Conservation (phyloP, 2,329 filamentous ascomycete genomes). For the Stachybotrys elegans region DNA sequence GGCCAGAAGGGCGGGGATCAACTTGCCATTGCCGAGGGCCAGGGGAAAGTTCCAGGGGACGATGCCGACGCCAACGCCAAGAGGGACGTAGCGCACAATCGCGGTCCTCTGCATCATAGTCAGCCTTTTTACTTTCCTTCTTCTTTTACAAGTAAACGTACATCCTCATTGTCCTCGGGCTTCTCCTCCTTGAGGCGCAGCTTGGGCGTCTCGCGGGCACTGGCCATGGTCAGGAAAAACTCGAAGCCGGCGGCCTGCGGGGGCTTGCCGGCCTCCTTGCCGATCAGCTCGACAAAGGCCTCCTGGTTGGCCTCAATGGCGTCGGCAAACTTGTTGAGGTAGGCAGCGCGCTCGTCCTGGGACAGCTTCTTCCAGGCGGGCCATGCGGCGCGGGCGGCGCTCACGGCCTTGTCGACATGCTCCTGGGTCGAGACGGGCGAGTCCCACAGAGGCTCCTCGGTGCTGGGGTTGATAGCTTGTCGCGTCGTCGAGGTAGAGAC, state of each 20-base stretch:
- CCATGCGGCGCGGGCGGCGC: constrained; percentile 19
- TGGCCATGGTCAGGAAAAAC: constrained; percentile 6
- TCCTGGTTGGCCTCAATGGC: constrained; percentile 17
- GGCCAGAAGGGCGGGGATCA: constrained; percentile 51
- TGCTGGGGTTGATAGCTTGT: constrained; percentile 22
- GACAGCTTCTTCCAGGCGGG: constrained; percentile 21
- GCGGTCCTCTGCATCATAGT: constrained; percentile 20
- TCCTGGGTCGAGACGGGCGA: constrained; percentile 19
- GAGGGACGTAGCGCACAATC: constrained; percentile 20
- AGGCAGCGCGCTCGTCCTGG: constrained; percentile 17
- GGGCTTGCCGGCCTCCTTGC: constrained; percentile 20
- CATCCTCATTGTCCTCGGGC: constrained; percentile 26
- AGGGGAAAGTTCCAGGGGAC: constrained; percentile 51
- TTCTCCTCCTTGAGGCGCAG: constrained; percentile 13
- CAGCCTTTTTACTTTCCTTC: neutral
- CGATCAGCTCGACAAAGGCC: constrained; percentile 15
- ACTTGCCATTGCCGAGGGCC: constrained; percentile 44
- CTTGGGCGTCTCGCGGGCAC: constrained; percentile 1
- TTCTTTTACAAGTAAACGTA: constrained; percentile 9
- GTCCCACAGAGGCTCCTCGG: constrained; percentile 23
- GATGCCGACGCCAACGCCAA: constrained; percentile 36
- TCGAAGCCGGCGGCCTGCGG: constrained; percentile 9
- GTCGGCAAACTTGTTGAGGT: constrained; percentile 19
- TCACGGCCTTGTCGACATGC: constrained; percentile 24
- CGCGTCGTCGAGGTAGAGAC: constrained; percentile 12